Percentiles rank a stretch among this genome's conserved stretches.
These are phyloP conservation scores for Dactylellina parvicollis DNA, from an alignment of 2,329 filamentous ascomycete genomes.

Conservation along the genomic window DNA sequence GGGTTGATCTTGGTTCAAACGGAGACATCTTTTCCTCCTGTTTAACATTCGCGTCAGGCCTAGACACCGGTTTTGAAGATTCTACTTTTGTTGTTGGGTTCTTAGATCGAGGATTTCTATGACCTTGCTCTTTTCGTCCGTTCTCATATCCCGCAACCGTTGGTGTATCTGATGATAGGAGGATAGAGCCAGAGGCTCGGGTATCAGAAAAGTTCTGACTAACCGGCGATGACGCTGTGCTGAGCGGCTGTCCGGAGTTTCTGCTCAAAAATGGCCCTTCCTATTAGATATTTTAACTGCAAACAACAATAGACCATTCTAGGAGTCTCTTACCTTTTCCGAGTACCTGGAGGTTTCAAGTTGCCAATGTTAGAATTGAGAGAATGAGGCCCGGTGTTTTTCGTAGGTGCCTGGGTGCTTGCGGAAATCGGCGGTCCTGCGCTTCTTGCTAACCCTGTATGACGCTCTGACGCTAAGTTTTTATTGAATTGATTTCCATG, in stretches of 20 bases:
- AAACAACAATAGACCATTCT: neutral
- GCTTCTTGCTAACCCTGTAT: neutral
- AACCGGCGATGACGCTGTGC: constrained; percentile 26
- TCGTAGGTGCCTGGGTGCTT: neutral
- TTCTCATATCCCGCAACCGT: neutral
- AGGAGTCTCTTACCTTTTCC: constrained; percentile 44
- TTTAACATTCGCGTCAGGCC: constrained; percentile 23
- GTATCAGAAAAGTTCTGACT: constrained; percentile 30
- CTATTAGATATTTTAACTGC: neutral
- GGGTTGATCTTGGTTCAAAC: constrained; percentile 19
- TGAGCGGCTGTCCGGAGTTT: constrained; percentile 10
- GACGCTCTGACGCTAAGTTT: constrained; percentile 8
- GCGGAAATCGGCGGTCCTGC: neutral
- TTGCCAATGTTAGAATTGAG: neutral
- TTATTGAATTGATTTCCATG: constrained; percentile 17
- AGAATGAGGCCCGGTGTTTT: constrained; percentile 8
- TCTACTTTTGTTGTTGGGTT: constrained; percentile 25
- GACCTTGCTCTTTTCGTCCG: constrained; percentile 10
- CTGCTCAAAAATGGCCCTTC: neutral
- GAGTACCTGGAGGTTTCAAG: constrained; percentile 8
- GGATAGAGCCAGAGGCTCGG: neutral
- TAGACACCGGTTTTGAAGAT: neutral
- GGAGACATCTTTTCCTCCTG: constrained; percentile 31
- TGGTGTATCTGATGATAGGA: neutral
- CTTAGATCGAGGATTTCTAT: constrained; percentile 38